phyloP scores from a whole-genome alignment of 441 rosid genomes.

The Pelargonium fulgidum region DNA sequence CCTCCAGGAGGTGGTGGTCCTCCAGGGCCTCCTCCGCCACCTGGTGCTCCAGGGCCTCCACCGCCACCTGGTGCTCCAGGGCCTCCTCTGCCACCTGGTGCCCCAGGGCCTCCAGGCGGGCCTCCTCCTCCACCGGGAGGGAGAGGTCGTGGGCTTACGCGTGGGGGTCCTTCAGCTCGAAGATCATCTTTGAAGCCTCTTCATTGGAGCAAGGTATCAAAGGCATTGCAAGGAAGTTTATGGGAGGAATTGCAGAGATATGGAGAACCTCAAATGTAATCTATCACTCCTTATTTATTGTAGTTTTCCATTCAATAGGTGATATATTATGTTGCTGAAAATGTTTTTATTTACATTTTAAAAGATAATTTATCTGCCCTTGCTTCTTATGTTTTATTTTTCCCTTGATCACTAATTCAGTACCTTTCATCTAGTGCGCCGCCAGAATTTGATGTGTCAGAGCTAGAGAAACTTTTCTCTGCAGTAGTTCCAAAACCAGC shows the following conservation, averaged over 20 bases:
- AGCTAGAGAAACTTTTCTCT: constrained; percentile 87
- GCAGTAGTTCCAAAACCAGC: constrained; percentile 65
- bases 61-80: constrained; percentile 46
- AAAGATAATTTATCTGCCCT: constrained; percentile 9
- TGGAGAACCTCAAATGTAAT: constrained; percentile 74
- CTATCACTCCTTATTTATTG: constrained; percentile 25
- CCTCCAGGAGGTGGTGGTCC: constrained; percentile 36
- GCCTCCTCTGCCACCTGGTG: constrained; percentile 62
- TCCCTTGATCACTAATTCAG: constrained; percentile 11
- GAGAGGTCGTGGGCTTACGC: constrained; percentile 69
- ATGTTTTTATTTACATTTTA: constrained; percentile 11
- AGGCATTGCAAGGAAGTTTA: constrained; percentile 95
- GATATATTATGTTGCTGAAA: constrained; percentile 8
- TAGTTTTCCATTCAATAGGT: constrained; percentile 6
- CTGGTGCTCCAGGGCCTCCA: constrained; percentile 38
- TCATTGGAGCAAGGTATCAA: constrained; percentile 96
- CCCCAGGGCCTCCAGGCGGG: constrained; percentile 52
- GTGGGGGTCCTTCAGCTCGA: constrained; percentile 36
- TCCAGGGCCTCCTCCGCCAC: constrained; percentile 35
- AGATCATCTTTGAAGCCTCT: constrained; percentile 90
- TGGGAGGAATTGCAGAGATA: constrained; percentile 96
- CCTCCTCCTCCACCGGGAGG: constrained; percentile 39
- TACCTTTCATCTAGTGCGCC: constrained; percentile 38
- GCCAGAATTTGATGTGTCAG: constrained; percentile 89
- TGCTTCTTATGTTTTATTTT: constrained; percentile 10